Evolutionary conservation across 768 basidiomycete genomes (phyloP).

Genomic region (Vishniacozyma victoriae): DNA sequence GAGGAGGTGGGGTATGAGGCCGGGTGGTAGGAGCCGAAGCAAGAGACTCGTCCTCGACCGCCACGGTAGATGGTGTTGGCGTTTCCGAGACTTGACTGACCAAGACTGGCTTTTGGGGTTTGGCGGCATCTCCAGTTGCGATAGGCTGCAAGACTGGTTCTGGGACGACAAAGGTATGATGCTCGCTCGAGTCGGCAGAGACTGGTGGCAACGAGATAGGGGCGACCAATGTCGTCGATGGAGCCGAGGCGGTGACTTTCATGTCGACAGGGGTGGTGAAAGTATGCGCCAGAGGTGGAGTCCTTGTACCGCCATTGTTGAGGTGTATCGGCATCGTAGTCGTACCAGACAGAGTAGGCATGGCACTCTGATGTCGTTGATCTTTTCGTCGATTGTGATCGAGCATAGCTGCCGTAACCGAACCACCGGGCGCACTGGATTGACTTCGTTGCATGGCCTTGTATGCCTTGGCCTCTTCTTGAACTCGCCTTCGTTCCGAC

Average conservation of each 20-base stretch:
- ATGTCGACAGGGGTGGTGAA: background rate
- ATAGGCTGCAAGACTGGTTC: background rate
- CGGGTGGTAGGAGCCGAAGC: too few species aligned
- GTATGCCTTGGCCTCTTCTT: slow-evolving; percentile 30
- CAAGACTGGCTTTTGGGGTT: too few species aligned
- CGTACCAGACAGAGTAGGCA: slow-evolving; percentile 28
- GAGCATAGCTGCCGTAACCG: slow-evolving; percentile 29
- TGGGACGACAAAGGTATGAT: background rate
- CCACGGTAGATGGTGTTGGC: background rate
- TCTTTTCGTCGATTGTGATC: slow-evolving; percentile 26
- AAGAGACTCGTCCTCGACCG: background rate
- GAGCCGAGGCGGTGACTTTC: background rate
- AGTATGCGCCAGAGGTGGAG: slow-evolving; percentile 21
- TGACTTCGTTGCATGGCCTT: slow-evolving; percentile 28
- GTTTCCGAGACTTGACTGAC: too few species aligned
- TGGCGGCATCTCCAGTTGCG: too few species aligned
- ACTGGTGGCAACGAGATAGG: background rate
- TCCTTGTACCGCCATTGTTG: slow-evolving; percentile 30
- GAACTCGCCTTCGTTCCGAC: slow-evolving; percentile 31
- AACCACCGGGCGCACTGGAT: slow-evolving; percentile 23
- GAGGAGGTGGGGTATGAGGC: background rate
- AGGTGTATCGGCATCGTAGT: slow-evolving; percentile 37
- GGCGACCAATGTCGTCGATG: background rate
- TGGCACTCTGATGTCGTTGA: slow-evolving; percentile 32
- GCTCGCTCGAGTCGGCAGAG: background rate